Evolutionary conservation across 768 basidiomycete genomes (phyloP).

Genomic region (Pleurotus citrinopileatus): DNA sequence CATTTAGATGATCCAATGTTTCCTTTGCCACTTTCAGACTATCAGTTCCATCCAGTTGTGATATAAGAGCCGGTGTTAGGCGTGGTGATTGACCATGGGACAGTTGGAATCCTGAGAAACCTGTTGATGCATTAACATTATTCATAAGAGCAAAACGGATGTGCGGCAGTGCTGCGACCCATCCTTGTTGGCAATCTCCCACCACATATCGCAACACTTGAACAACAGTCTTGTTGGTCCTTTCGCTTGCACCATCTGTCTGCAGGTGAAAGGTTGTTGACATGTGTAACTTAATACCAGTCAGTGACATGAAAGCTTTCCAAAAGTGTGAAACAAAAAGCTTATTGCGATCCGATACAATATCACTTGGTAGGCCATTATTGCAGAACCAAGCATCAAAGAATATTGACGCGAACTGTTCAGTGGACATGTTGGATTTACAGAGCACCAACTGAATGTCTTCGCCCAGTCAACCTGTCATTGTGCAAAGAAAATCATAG

Average conservation of each 20-base stretch:
- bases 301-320: constrained; percentile 22
- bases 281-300: constrained; percentile 27
- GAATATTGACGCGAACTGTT: constrained; percentile 12
- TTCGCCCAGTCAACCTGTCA: constrained; percentile 15
- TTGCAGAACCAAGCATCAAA: constrained; percentile 27
- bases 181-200: constrained; percentile 30
- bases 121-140: constrained; percentile 26
- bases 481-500: constrained; percentile 20
- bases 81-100: constrained; percentile 19
- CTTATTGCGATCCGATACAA: constrained; percentile 30
- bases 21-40: neutral
- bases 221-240: constrained; percentile 29
- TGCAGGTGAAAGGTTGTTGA: constrained; percentile 36
- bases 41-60: neutral
- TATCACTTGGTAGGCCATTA: constrained; percentile 25
- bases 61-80: constrained; percentile 22
- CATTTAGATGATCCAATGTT: neutral
- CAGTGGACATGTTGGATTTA: neutral
- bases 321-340: constrained; percentile 27
- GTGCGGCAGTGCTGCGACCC: constrained; percentile 22
- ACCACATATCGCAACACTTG: constrained; percentile 27
- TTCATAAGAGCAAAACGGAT: constrained; percentile 34
- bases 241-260: constrained; percentile 35
- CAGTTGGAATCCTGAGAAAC: constrained; percentile 31
- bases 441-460: constrained; percentile 13